Evolutionary conservation across 345 rosid genomes (phyloP).

Genomic region (Lumnitzera littorea): DNA sequence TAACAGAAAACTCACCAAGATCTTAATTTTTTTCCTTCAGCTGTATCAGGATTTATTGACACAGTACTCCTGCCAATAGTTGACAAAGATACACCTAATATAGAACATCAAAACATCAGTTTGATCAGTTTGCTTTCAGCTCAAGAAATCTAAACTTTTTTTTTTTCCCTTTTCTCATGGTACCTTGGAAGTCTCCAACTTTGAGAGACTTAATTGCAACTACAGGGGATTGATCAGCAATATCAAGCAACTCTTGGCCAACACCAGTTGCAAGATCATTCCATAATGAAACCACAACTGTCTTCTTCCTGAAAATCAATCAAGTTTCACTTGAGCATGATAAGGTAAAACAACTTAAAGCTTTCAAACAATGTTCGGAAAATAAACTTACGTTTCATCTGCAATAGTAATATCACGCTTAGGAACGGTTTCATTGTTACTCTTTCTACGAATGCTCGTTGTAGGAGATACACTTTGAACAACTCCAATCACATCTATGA

Average conservation of each 20-base stretch:
- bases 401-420: conserved; percentile 84
- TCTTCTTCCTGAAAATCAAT: conserved; percentile 47
- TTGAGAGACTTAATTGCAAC: conserved; percentile 81
- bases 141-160: neutral
- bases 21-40: conserved; percentile 66
- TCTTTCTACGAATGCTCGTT: conserved; percentile 71
- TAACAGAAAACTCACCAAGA: conserved; percentile 38
- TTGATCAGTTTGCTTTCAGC: neutral
- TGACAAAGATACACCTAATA: conserved; percentile 73
- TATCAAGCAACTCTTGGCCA: conserved; percentile 72
- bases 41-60: conserved; percentile 56
- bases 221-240: conserved; percentile 56
- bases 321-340: neutral
- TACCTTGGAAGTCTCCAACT: conserved; percentile 96
- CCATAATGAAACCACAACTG: conserved; percentile 83
- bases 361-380: neutral
- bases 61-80: conserved; percentile 58
- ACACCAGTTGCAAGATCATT: conserved; percentile 69
- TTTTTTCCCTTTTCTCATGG: neutral
- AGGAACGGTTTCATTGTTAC: conserved; percentile 62
- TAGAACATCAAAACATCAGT: neutral
- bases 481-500: conserved; percentile 72
- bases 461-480: conserved; percentile 83
- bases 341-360: neutral
- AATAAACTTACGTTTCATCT: conserved; percentile 54